These are phyloP conservation scores for Rhodotorula glutinis DNA, from an alignment of 1,284 basidiomycete genomes.

Conservation along the genomic window DNA sequence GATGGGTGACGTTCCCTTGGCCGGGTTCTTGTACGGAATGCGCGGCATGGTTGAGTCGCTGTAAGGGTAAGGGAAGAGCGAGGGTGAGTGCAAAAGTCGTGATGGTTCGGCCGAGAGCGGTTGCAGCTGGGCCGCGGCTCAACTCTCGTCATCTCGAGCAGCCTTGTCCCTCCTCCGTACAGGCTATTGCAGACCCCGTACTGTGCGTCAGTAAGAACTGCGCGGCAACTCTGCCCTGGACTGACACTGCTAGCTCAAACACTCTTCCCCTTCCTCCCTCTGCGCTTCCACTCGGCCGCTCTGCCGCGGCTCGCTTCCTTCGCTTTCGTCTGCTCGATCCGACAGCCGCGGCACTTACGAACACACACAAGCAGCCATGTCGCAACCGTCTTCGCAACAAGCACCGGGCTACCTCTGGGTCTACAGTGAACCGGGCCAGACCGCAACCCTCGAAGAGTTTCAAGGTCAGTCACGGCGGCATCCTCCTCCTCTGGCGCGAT, in stretches of 20 bases:
- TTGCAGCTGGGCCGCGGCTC: no score
- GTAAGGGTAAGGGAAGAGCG: background rate
- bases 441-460: slow-evolving; percentile 45
- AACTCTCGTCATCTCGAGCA: no score
- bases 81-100: background rate
- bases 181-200: no score
- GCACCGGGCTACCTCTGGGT: slow-evolving; percentile 46
- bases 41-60: slow-evolving; percentile 38
- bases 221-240: no score
- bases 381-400: slow-evolving; percentile 8
- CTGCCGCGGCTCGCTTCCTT: background rate
- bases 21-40: slow-evolving; percentile 47
- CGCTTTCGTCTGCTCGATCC: no score
- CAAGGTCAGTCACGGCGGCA: slow-evolving; percentile 41
- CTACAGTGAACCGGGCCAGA: slow-evolving; percentile 43
- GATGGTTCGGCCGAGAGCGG: background rate
- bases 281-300: no score
- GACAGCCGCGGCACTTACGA: background rate
- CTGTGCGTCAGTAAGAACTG: no score
- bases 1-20: slow-evolving; percentile 46
- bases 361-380: background rate
- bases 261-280: no score
- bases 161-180: no score
- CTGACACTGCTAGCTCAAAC: no score
- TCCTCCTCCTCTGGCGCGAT: no score